Conservation (phyloP, 495 filamentous ascomycete species). For the Penicillium ucsense region DNA sequence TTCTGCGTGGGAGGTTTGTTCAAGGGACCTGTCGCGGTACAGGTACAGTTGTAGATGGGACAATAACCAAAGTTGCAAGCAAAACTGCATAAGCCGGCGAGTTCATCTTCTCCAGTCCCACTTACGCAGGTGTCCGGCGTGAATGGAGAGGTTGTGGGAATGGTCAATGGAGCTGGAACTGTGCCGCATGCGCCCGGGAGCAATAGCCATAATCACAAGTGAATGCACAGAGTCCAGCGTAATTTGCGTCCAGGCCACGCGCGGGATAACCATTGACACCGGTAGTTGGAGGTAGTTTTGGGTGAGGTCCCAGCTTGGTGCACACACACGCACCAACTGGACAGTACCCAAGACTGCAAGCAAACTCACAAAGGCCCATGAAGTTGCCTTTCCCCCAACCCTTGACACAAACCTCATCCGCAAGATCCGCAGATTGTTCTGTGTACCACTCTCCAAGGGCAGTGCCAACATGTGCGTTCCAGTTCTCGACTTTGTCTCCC, state of each 20-base stretch:
- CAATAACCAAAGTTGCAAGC: conserved; percentile 9
- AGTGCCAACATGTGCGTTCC: neutral
- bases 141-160: neutral
- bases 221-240: neutral
- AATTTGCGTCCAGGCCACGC: neutral
- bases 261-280: neutral
- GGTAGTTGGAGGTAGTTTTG: neutral
- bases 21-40: conserved; percentile 2
- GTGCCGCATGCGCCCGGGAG: neutral
- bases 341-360: conserved; percentile 10
- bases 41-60: conserved; percentile 6
- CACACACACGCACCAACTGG: conserved; percentile 6
- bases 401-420: neutral
- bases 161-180: neutral
- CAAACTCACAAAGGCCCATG: conserved; percentile 5
- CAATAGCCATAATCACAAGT: neutral
- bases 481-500: neutral
- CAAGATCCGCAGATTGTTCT: neutral
- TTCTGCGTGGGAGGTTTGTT: neutral
- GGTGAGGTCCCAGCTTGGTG: neutral
- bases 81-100: conserved; percentile 7
- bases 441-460: neutral
- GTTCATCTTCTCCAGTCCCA: conserved; percentile 3
- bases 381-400: conserved; percentile 9
- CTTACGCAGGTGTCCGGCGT: neutral